A percentile compares a stretch with the other conserved stretches of the same genome.
Evolutionary conservation across 306 rosid genomes (phyloP).

Genomic region (Alnus rubra): DNA sequence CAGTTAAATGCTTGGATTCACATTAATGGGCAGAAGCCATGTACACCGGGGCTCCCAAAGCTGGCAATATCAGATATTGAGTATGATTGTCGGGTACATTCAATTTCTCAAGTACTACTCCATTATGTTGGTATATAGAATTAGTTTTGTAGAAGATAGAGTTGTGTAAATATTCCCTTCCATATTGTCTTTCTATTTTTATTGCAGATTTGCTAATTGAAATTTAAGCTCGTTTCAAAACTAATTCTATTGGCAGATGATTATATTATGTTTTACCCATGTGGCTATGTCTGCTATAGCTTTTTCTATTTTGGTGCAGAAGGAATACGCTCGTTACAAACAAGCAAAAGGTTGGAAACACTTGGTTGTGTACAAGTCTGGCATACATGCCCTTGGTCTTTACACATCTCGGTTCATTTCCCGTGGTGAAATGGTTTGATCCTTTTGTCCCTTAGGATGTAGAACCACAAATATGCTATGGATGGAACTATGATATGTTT

Average conservation of each 20-base stretch:
- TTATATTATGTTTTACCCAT: background rate
- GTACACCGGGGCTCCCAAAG: constrained; percentile 42
- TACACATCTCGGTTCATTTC: constrained; percentile 72
- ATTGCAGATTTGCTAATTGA: background rate
- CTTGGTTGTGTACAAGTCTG: constrained; percentile 71
- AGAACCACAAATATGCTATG: background rate
- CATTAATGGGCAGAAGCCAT: constrained; percentile 56
- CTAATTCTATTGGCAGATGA: background rate
- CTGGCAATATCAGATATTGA: constrained; percentile 45
- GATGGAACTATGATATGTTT: constrained; percentile 19
- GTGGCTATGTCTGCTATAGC: background rate
- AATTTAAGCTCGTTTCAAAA: background rate
- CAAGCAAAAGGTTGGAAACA: constrained; percentile 60
- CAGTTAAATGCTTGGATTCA: constrained; percentile 74
- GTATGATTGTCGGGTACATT: constrained; percentile 63
- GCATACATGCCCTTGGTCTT: constrained; percentile 80
- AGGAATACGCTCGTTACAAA: constrained; percentile 59
- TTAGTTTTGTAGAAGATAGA: background rate
- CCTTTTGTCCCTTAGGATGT: constrained; percentile 6
- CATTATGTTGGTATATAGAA: constrained; percentile 4
- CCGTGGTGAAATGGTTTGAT: constrained; percentile 61
- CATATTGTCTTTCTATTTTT: background rate
- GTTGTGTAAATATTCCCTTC: background rate
- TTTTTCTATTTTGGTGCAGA: constrained; percentile 42
- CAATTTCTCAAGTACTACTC: constrained; percentile 16